Percentiles rank a stretch among this genome's conserved stretches.
Evolutionary conservation across 2,329 filamentous ascomycete genomes (phyloP).

Genomic region (Whalleya microplaca): DNA sequence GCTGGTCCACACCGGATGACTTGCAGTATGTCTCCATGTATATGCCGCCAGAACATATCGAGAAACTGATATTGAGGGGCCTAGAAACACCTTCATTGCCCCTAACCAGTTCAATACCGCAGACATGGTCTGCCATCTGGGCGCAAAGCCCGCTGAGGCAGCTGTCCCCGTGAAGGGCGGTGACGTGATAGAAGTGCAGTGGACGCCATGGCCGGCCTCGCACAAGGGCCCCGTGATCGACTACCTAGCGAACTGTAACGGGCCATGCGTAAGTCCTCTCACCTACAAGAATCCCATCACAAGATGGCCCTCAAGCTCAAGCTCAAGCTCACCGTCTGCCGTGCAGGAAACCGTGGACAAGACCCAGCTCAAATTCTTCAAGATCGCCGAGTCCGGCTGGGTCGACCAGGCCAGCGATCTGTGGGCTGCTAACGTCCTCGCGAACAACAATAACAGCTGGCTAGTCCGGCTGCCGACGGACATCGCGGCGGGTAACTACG

Average conservation of each 20-base stretch:
- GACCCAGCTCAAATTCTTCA: slow-evolving; percentile 27
- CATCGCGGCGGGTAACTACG: slow-evolving; percentile 56
- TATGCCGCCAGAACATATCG: not conserved
- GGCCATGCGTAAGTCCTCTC: slow-evolving; percentile 15
- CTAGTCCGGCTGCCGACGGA: slow-evolving; percentile 47
- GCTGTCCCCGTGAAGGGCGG: slow-evolving; percentile 33
- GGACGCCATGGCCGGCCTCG: slow-evolving; percentile 34
- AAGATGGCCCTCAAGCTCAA: no score
- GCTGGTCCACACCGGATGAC: slow-evolving; percentile 36
- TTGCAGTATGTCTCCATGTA: slow-evolving; percentile 26
- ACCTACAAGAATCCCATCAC: no score
- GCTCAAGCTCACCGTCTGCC: not conserved
- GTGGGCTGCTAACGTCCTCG: slow-evolving; percentile 32
- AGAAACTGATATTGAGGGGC: slow-evolving; percentile 2
- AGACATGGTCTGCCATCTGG: slow-evolving; percentile 37
- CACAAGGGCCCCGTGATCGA: slow-evolving; percentile 29
- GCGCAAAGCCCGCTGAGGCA: slow-evolving; percentile 33
- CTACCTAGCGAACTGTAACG: slow-evolving; percentile 24
- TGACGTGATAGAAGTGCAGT: slow-evolving; percentile 33
- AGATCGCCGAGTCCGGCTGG: slow-evolving; percentile 25
- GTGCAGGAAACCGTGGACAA: slow-evolving; percentile 24
- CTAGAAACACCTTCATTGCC: slow-evolving; percentile 33
- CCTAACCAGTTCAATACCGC: slow-evolving; percentile 28
- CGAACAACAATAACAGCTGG: slow-evolving; percentile 54
- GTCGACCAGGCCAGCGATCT: slow-evolving; percentile 19